Base-by-base conservation (phyloP, 2,329 filamentous ascomycete genomes). In the Chrysoporthe cubensis region DNA sequence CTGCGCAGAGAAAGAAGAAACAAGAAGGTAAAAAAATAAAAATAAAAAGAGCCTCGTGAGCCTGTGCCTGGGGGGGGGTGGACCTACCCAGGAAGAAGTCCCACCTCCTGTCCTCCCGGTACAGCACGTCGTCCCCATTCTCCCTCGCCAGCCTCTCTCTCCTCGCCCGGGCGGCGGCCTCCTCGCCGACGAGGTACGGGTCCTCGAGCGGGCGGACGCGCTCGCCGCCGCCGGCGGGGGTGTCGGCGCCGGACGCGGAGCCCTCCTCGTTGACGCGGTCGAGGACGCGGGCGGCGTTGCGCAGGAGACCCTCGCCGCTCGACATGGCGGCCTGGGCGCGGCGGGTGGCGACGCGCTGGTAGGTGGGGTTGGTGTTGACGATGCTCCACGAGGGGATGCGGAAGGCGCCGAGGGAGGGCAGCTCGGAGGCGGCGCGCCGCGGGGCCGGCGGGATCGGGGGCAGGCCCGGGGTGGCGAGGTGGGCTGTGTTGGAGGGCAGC, bases 131-230 rank as follows among this genome's bases (percentile, higher is more conserved):
- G 37, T 85, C 84, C 0, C 82, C 82, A 50, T 80, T 82, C 77
- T 90, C 85, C 64, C 84, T 79, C n/a, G 82, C 82, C 40, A 90
- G 76, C 69, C 89, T 81, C 73, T 87, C 85, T n/a, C 79, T 78
- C 56, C 87, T 81, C 8, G 88, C 87, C 70, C 82, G 77, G 11
- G 82, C 80, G 2, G 90, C 90, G 3, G 88, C 89, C 62, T 83
- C 83, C 77, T 91, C 88, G 44, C 90, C 90, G 1, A 91, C 90
- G 11, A 91, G 79, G 66, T 89, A 84, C 0, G 89, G 89, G 71
- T 91, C 90, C 77, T 92, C 90, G 21, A 89, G 81, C 2, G 87
- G 88, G 7, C 84, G 81, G 50, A 80, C 21, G 64, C 64, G 42
- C 67, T 46, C 66, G 48, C 64, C 66, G 48, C 63, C 72, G 68